Evolutionary conservation across 371 early-diverging fungal genomes (phyloP).

Genomic region (Mucor piriformis): DNA sequence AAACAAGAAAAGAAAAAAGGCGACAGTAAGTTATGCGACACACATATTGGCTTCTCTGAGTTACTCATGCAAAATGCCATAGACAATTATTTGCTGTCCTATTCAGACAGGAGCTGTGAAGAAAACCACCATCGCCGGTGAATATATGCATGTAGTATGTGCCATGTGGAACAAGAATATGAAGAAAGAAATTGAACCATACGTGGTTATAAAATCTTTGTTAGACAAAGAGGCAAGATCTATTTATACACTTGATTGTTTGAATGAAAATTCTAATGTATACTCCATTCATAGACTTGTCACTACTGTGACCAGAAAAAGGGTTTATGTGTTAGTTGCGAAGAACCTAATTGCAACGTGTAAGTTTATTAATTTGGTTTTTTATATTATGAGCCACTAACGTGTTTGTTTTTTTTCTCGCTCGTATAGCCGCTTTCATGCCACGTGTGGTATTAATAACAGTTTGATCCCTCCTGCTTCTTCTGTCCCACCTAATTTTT

Average conservation of each 20-base stretch:
- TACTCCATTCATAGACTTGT: slow-evolving; percentile 27
- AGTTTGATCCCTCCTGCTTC: slow-evolving; percentile 26
- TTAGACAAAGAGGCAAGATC: slow-evolving; percentile 32
- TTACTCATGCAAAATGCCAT: too few relatives aligned
- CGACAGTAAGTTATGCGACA: slow-evolving; percentile 34
- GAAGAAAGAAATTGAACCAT: slow-evolving; percentile 44
- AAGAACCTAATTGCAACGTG: slow-evolving; percentile 35
- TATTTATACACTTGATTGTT: background rate
- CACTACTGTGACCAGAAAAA: slow-evolving; percentile 30
- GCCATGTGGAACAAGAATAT: slow-evolving; percentile 54
- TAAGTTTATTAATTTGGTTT: slow-evolving; percentile 12
- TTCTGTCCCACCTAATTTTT: slow-evolving; percentile 10
- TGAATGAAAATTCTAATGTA: background rate
- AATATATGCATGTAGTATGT: slow-evolving; percentile 64
- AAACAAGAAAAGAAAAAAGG: slow-evolving; percentile 35
- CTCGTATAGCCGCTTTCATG: slow-evolving; percentile 32
- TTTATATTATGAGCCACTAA: background rate
- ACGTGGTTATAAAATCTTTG: slow-evolving; percentile 28
- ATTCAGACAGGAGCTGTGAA: slow-evolving; percentile 53
- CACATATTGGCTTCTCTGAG: background rate
- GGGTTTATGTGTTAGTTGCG: slow-evolving; percentile 42
- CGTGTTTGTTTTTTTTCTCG: background rate
- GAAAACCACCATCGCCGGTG: slow-evolving; percentile 49
- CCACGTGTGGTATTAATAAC: slow-evolving; percentile 34
- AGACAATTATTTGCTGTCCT: slow-evolving; percentile 60